Evolutionary conservation across 2,329 filamentous ascomycete species (phyloP), one percentile per base, ranked within the genome.

Genomic region (Nothomitra cinnamomea): DNA sequence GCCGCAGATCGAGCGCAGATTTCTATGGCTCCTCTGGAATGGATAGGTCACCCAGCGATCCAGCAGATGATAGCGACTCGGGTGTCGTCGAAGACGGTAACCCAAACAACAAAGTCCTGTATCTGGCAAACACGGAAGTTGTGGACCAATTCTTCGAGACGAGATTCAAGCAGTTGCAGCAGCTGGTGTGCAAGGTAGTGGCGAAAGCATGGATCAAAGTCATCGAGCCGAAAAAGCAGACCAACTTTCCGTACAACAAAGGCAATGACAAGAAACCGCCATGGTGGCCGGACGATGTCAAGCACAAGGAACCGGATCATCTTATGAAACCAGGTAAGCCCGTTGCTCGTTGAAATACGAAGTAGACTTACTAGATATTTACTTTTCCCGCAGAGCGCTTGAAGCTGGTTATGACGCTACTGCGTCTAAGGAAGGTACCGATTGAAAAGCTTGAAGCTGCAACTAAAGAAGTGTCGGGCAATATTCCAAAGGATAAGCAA

Each of bases 201-300:
- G 79, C 79, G 35, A 88, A 87, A 63, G 80, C 78, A 10, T 87
- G 83, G 78, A 80, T 88, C 56, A 86, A 86, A 61, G 73, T 78
- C 1, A 78, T 87, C 1, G 82, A 85, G 60, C 84, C 84, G 0
- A 86, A 84, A 66, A 88, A 88, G 65, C 83, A 87, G 64, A 82
- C 81, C 0, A 82, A 77, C 17, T 79, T 84, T 59, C 83, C 84
- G 0, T 88, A 88, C 61, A 83, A 80, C 1, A 72, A 73, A n/a
- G 76, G 74, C 32, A 75, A 81, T 47, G 74, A 74, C 32, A 79
- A 77, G 58, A 76, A 76, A 1, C 79, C 80, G 0, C 75, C 76
- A 52, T 85, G 81, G 81, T 84, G 81, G 81, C 67, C 68, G n/a
- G 56, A 62, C 36, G 65, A 65, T 55, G 68, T 72, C 41, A 66